phyloP scores from a whole-genome alignment of 1,284 basidiomycete genomes.

The Cryptococcus wingfieldii region DNA sequence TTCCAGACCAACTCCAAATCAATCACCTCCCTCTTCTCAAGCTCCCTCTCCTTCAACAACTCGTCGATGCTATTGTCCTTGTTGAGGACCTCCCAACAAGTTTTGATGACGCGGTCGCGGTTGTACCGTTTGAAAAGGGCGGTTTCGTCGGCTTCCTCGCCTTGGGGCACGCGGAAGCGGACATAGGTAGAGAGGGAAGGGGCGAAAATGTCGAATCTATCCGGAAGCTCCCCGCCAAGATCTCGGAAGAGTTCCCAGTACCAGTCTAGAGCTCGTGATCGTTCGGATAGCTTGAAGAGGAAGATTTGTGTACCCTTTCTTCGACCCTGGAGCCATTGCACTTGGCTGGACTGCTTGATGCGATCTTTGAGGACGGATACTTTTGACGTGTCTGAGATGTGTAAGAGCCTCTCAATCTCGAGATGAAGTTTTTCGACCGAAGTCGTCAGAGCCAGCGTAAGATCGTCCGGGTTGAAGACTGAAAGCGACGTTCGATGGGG shows the following conservation, averaged over 20 bases:
- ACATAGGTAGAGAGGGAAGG: conserved; percentile 35
- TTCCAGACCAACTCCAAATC: conserved; percentile 44
- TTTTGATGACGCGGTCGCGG: conserved; percentile 20
- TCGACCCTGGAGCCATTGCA: conserved; percentile 26
- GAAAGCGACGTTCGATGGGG: conserved; percentile 30
- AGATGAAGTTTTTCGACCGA: conserved; percentile 23
- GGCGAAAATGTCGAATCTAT: conserved; percentile 33
- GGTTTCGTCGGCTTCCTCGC: conserved; percentile 16
- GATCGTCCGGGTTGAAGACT: conserved; percentile 43
- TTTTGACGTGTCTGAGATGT: conserved; percentile 15
- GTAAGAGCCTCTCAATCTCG: conserved; percentile 16
- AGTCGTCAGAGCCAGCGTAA: conserved; percentile 38
- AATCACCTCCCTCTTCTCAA: conserved; percentile 8
- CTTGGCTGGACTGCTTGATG: conserved; percentile 35
- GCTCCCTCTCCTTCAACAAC: conserved; percentile 23
- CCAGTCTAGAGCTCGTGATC: conserved; percentile 46
- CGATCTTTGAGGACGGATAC: conserved; percentile 15
- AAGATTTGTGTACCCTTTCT: conserved; percentile 36
- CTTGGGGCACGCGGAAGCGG: conserved; percentile 30
- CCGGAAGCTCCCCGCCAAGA: conserved; percentile 36
- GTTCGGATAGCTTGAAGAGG: conserved; percentile 38
- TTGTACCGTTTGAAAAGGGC: conserved; percentile 19
- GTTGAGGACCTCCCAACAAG: conserved; percentile 30
- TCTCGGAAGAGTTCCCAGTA: conserved; percentile 46
- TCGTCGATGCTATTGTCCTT: conserved; percentile 25